Base-by-base conservation (phyloP, 345 rosid genomes). In the Gossypium sturtianum region DNA sequence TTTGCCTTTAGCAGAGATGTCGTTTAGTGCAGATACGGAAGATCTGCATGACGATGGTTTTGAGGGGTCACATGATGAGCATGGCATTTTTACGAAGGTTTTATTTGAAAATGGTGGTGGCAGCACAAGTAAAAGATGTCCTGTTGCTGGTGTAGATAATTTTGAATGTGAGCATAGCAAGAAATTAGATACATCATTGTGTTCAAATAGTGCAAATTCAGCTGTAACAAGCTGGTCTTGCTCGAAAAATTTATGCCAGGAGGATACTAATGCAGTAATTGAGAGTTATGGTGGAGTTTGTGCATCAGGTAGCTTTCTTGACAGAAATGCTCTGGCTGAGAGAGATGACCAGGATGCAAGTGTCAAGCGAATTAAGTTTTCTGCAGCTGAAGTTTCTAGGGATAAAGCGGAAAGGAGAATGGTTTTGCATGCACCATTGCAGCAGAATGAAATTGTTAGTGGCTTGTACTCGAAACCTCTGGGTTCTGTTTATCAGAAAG, bases 61-160 rank as follows among this genome's bases (percentile, higher is more conserved):
- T 73, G 95, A 87, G 75, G 97, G 91, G 23, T 85, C 92, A 22
- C 78, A 27, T 53, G 77, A 84, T 47, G 95, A 93, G 66, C 88
- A 80, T 66, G 64, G 23, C 48, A 87, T 88, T 66, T 91, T 89
- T 79, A 75, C 82, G 15, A 77, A 93, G 73, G 82, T 87, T 72
- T 88, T 89, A 84, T 87, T 85, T 47, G 86, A 86, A 70, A 77
- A 76, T 71, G 87, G 78, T 74, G 11, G 76, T 20, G 78, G 73
- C 47, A 82, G 76, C 73, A 62, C 83, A 77, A 84, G 76, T 60
- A 84, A 83, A 74, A 84, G 83, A 75, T 79, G 82, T 79, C 86
- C 83, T 62, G 83, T 80, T 60, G 75, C 84, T 75, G 87, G 90
- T 70, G 83, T 60, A 75, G 80, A 80, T 80, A 81, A 71, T 76